Percentiles rank a stretch among this genome's conserved stretches.
phyloP scores from a whole-genome alignment of 116 monocot genomes.

The Dioscorea cayenensis region DNA sequence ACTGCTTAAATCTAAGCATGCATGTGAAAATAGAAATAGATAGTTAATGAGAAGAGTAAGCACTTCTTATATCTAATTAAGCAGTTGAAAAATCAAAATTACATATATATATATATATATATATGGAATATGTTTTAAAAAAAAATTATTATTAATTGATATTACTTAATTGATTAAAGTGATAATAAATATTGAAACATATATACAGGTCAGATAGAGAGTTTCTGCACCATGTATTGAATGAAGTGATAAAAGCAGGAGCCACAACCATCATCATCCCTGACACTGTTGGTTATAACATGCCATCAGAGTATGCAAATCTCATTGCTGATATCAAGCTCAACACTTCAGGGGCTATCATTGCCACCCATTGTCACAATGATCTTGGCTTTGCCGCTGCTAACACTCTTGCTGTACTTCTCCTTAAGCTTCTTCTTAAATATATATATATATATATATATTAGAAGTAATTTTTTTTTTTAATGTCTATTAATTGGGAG shows the following conservation, averaged over 20 bases:
- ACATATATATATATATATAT: no score
- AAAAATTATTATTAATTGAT: no score
- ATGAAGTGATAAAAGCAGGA: slow-evolving; percentile 13
- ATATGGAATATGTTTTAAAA: no score
- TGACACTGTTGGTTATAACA: slow-evolving; percentile 13
- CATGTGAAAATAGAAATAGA: no score
- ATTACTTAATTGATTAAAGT: no score
- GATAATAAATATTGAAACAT: no score
- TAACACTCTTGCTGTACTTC: slow-evolving; percentile 14
- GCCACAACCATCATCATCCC: slow-evolving; percentile 9
- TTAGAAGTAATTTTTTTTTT: no score
- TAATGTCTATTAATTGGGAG: not conserved
- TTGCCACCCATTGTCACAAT: slow-evolving; percentile 20
- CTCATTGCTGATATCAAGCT: slow-evolving; percentile 6
- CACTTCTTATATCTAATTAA: no score
- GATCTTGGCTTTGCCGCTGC: slow-evolving; percentile 18
- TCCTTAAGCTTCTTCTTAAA: not conserved
- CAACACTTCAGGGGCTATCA: slow-evolving; percentile 4
- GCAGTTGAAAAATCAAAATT: no score
- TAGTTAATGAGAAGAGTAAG: no score
- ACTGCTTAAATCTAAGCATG: no score
- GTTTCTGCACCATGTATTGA: slow-evolving; percentile 8
- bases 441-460: no score
- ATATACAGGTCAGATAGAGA: slow-evolving; percentile 14
- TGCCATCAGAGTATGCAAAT: slow-evolving; percentile 1